Evolutionary conservation across 331 rosid species (phyloP).

Genomic region (Malus hybrid): DNA sequence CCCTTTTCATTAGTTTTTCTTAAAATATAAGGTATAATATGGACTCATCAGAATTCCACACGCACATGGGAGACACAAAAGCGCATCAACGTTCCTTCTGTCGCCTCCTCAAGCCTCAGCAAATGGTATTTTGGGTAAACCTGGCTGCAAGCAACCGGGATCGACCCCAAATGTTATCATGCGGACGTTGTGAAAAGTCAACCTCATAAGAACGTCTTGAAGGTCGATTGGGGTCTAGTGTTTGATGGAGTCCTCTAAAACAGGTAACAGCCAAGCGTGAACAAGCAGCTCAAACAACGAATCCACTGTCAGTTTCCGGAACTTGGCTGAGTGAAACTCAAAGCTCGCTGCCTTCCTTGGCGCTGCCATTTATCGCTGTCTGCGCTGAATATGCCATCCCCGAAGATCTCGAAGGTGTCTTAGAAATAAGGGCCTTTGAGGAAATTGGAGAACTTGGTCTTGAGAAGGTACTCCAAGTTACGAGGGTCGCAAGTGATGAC

Average conservation of each 20-base stretch:
- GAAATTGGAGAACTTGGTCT: conserved; percentile 49
- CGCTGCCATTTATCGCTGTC: conserved; percentile 67
- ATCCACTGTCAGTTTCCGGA: conserved; percentile 46
- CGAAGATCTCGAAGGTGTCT: conserved; percentile 54
- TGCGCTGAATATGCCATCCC: conserved; percentile 70
- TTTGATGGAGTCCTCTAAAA: conserved; percentile 22
- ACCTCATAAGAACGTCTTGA: conserved; percentile 62
- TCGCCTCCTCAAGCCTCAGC: conserved; percentile 80
- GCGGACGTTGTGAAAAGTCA: conserved; percentile 67
- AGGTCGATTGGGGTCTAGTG: conserved; percentile 34
- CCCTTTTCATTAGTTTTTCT: no score
- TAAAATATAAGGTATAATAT: no score
- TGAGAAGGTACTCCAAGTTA: conserved; percentile 63
- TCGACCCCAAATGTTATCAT: conserved; percentile 85
- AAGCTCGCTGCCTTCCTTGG: conserved; percentile 75
- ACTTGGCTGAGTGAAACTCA: conserved; percentile 71
- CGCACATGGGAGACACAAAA: conserved; percentile 39
- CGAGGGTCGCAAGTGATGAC: conserved; percentile 68
- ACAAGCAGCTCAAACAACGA: conserved; percentile 55
- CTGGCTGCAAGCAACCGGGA: conserved; percentile 49
- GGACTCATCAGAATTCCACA: conserved; percentile 24
- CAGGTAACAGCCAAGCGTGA: conserved; percentile 38
- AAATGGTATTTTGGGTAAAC: conserved; percentile 54
- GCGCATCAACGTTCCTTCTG: conserved; percentile 62
- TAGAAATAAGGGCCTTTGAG: conserved; percentile 71